phyloP scores from a whole-genome alignment of 371 early-diverging fungal genomes.

The Apophysomyces variabilis region DNA sequence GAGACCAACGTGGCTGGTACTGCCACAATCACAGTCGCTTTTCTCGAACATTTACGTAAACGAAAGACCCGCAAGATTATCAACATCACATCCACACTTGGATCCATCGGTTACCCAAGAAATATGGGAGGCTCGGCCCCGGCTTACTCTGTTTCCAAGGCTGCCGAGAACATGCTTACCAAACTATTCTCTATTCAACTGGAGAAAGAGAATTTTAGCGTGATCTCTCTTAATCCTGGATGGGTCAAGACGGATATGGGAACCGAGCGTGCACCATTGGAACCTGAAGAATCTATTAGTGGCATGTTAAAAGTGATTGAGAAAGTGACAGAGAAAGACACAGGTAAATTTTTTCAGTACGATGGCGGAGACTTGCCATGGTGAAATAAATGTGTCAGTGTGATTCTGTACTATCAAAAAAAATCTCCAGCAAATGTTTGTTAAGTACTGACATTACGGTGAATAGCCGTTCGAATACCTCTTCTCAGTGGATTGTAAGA shows the following conservation, averaged over 20 bases:
- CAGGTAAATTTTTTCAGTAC: slow-evolving; percentile 31
- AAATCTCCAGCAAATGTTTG: no score
- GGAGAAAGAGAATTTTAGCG: slow-evolving; percentile 24
- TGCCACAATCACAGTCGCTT: background rate
- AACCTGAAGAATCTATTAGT: slow-evolving; percentile 26
- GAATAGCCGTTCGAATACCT: no score
- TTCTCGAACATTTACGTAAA: slow-evolving; percentile 11
- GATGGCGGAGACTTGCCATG: slow-evolving; percentile 23
- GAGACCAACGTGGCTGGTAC: slow-evolving; percentile 18
- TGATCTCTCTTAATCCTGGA: slow-evolving; percentile 36
- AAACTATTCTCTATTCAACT: slow-evolving; percentile 19
- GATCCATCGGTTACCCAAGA: slow-evolving; percentile 4
- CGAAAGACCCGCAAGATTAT: slow-evolving; percentile 14
- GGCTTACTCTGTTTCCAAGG: slow-evolving; percentile 38
- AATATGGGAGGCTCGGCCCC: background rate
- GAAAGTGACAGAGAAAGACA: slow-evolving; percentile 17
- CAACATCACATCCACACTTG: slow-evolving; percentile 19
- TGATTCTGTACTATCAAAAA: no score
- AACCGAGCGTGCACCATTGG: slow-evolving; percentile 22
- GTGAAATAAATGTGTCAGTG: slow-evolving; percentile 9
- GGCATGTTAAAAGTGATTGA: slow-evolving; percentile 33
- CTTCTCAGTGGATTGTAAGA: no score
- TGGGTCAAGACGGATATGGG: slow-evolving; percentile 49
- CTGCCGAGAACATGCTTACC: slow-evolving; percentile 37
- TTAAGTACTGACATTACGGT: no score